phyloP scores from a whole-genome alignment of 345 rosid species.

The Corymbia maculata region DNA sequence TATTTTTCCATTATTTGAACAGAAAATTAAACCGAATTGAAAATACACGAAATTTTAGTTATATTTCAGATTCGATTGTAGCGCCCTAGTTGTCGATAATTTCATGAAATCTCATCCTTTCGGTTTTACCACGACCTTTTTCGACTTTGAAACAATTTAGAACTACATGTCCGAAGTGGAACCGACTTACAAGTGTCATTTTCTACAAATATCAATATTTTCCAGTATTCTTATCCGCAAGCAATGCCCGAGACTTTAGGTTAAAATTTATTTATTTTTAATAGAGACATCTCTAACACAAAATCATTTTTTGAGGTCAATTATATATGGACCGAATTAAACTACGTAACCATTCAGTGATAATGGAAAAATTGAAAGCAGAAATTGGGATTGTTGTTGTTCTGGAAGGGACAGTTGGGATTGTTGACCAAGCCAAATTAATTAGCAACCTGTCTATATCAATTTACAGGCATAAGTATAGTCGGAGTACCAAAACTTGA shows the following conservation, averaged over 20 bases:
- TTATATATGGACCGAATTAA: no score
- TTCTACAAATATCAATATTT: neutral
- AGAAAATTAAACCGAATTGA: no score
- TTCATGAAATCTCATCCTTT: neutral
- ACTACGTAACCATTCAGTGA: neutral
- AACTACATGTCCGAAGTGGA: neutral
- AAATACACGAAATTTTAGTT: no score
- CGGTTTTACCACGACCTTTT: neutral
- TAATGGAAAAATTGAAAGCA: neutral
- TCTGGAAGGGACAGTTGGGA: no score
- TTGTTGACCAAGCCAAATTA: no score
- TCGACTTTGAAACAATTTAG: neutral
- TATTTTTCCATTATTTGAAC: no score
- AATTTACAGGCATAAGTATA: no score
- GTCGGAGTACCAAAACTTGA: no score
- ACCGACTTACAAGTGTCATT: neutral
- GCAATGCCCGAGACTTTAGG: neutral
- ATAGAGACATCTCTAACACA: neutral
- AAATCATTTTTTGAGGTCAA: neutral
- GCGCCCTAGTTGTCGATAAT: neutral
- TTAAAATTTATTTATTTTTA: neutral
- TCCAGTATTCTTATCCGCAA: neutral
- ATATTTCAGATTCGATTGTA: no score
- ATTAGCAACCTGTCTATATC: no score
- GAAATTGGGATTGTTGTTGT: no score